Conservation (phyloP, 306 rosid genomes). For the Cicer arietinum region DNA sequence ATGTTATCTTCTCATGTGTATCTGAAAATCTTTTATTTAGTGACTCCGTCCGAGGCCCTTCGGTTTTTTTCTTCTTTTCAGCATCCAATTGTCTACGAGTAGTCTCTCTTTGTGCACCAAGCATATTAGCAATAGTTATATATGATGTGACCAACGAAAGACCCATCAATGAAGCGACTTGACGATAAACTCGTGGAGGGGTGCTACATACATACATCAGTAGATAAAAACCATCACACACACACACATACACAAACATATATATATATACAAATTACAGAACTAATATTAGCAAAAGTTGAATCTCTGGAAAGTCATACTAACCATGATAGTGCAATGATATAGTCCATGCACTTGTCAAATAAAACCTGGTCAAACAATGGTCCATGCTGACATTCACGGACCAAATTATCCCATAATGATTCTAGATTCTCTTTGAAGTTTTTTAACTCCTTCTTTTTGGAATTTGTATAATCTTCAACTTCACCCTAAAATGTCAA, state of each 20-base stretch:
- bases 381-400: conserved; percentile 93
- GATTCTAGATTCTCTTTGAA: conserved; percentile 88
- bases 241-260: no score
- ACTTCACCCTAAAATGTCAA: conserved; percentile 69
- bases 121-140: conserved; percentile 84
- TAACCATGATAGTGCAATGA: conserved; percentile 95
- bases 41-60: conserved; percentile 94
- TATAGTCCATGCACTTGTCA: conserved; percentile 98
- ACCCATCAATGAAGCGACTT: conserved; percentile 89
- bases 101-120: conserved; percentile 89
- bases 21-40: conserved; percentile 79
- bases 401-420: conserved; percentile 86
- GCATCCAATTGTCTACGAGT: conserved; percentile 97
- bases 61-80: conserved; percentile 87
- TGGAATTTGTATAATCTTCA: conserved; percentile 92
- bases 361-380: conserved; percentile 86
- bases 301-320: conserved; percentile 47
- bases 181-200: conserved; percentile 98
- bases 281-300: conserved; percentile 11
- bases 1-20: conserved; percentile 84
- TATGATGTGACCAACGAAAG: conserved; percentile 93
- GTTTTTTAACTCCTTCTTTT: conserved; percentile 84
- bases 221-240: conserved; percentile 17
- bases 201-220: conserved; percentile 65
- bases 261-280: neutral